Evolutionary conservation across 2,329 filamentous ascomycete species (phyloP).

Genomic region (Diaporthe velutina): DNA sequence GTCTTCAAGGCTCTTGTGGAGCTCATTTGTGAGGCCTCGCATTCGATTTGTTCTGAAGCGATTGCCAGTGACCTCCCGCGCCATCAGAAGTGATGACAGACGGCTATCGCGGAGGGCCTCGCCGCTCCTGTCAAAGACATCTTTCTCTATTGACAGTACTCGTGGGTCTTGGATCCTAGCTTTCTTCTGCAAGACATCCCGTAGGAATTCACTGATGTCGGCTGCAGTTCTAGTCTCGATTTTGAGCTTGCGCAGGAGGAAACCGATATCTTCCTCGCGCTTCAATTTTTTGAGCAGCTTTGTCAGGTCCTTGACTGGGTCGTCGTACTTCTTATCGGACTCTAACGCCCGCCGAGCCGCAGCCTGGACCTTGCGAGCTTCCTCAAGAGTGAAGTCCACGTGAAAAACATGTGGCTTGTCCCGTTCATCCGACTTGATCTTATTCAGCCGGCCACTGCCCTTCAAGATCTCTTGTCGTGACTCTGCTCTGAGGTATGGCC

Average conservation of each 20-base stretch:
- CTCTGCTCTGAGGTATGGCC: slow-evolving; percentile 44
- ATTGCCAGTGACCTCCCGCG: slow-evolving; percentile 63
- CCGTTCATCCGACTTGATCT: slow-evolving; percentile 27
- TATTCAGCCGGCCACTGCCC: slow-evolving; percentile 39
- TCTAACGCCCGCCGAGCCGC: slow-evolving; percentile 26
- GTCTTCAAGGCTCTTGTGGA: slow-evolving; percentile 64
- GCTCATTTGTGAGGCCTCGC: slow-evolving; percentile 61
- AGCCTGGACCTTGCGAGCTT: slow-evolving; percentile 46
- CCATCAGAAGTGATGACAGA: slow-evolving; percentile 58
- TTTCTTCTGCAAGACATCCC: slow-evolving; percentile 48
- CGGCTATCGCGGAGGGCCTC: slow-evolving; percentile 47
- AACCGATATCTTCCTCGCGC: not conserved
- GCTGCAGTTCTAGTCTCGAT: slow-evolving; percentile 44
- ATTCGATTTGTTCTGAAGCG: slow-evolving; percentile 56
- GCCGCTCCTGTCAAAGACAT: slow-evolving; percentile 46
- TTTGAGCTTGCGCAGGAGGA: not conserved
- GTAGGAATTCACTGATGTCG: slow-evolving; percentile 54
- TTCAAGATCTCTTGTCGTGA: slow-evolving; percentile 41
- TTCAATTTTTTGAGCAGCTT: slow-evolving; percentile 40
- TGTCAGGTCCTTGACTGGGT: slow-evolving; percentile 39
- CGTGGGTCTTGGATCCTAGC: slow-evolving; percentile 41
- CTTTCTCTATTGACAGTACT: slow-evolving; percentile 49
- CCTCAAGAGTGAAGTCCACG: slow-evolving; percentile 59
- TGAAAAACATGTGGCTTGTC: slow-evolving; percentile 50
- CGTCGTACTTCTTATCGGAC: slow-evolving; percentile 33